Conservation (phyloP, 495 filamentous ascomycete species). For the Neurospora sublineolata region DNA sequence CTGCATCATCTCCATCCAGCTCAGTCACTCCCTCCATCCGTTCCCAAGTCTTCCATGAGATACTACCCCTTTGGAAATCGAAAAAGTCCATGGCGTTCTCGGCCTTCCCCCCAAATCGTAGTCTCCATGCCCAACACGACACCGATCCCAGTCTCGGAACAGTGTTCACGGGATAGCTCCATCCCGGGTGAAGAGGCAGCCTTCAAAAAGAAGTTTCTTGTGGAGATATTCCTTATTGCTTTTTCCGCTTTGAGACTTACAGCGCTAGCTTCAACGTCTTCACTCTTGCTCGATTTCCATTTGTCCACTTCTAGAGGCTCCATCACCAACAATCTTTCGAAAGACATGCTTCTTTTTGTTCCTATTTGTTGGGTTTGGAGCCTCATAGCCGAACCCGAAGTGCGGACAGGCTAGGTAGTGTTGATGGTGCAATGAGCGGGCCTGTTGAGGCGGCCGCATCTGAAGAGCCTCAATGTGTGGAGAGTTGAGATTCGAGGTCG, state of each 20-base stretch:
- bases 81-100: background rate
- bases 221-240: background rate
- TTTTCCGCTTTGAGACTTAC: constrained; percentile 6
- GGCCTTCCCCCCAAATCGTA: background rate
- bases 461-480: background rate
- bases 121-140: background rate
- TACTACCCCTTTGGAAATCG: background rate
- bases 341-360: background rate
- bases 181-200: background rate
- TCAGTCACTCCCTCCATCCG: background rate
- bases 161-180: background rate
- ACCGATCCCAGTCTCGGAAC: constrained; percentile 10
- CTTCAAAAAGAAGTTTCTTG: background rate
- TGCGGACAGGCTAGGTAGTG: background rate
- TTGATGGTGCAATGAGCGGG: background rate
- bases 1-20: background rate
- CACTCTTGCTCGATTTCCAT: background rate
- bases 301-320: background rate
- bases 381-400: background rate
- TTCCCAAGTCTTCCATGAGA: background rate
- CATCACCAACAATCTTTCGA: background rate
- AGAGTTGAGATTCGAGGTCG: background rate
- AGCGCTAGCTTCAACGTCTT: background rate
- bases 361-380: background rate
- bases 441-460: background rate